phyloP scores from a whole-genome alignment of 2,329 filamentous ascomycete species.

The Aspergillus awamori region DNA sequence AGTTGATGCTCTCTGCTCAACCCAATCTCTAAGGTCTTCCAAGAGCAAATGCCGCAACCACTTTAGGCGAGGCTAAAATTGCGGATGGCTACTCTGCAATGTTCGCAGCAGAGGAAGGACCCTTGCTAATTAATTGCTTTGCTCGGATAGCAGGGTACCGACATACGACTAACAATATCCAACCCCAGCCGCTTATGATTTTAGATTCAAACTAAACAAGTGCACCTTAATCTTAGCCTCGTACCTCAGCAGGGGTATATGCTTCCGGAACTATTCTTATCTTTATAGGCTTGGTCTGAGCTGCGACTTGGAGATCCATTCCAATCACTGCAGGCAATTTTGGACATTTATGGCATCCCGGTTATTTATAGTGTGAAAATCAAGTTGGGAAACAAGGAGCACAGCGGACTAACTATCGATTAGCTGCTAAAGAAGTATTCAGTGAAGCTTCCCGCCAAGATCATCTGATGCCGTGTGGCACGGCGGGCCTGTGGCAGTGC shows the following conservation, averaged over 20 bases:
- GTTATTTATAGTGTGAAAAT: neutral
- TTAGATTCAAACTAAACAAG: neutral
- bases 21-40: neutral
- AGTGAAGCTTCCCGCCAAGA: conserved; percentile 1
- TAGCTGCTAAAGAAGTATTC: neutral
- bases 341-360: neutral
- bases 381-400: no score
- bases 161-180: no score
- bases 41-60: neutral
- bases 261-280: neutral
- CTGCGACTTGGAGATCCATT: neutral
- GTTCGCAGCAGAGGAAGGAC: neutral
- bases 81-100: neutral
- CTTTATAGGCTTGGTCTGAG: neutral
- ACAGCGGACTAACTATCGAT: no score
- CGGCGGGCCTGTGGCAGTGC: neutral
- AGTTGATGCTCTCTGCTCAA: conserved; percentile 3
- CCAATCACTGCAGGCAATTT: neutral
- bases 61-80: neutral
- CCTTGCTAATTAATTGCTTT: neutral
- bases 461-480: conserved; percentile 7
- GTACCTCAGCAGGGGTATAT: neutral
- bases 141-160: no score
- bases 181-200: neutral
- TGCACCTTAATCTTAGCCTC: neutral